Conservation (phyloP, 495 filamentous ascomycete species). For the Aspergillus wentii region DNA sequence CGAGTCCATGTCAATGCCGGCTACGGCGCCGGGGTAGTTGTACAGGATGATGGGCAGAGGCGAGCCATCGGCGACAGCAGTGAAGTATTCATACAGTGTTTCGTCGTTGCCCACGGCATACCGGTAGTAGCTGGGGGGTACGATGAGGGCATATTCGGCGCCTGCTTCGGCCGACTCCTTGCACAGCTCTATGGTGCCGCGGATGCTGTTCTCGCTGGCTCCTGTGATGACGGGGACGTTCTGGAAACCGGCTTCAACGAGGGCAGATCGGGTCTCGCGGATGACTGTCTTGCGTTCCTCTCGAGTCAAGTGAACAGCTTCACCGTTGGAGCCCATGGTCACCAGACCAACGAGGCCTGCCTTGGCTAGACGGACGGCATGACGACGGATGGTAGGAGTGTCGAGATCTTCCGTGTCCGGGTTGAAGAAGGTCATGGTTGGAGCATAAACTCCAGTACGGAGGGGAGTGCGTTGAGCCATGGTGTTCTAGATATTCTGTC, state of each 20-base stretch:
- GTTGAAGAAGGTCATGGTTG: conserved; percentile 89
- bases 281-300: conserved; percentile 74
- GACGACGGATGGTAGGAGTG: conserved; percentile 68
- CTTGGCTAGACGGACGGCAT: conserved; percentile 75
- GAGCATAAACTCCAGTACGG: conserved; percentile 81
- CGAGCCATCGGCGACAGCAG: conserved; percentile 65
- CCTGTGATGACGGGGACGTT: conserved; percentile 78
- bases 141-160: conserved; percentile 71
- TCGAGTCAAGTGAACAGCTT: conserved; percentile 76
- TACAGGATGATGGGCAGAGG: conserved; percentile 80
- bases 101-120: conserved; percentile 68
- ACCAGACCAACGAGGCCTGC: conserved; percentile 79
- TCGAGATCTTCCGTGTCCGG: conserved; percentile 78
- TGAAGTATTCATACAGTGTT: conserved; percentile 72
- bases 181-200: conserved; percentile 69
- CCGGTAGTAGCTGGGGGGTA: conserved; percentile 83
- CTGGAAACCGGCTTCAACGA: conserved; percentile 74
- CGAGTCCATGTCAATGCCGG: conserved; percentile 90
- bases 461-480: conserved; percentile 56
- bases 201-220: conserved; percentile 71
- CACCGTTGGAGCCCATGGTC: conserved; percentile 86
- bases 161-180: conserved; percentile 64
- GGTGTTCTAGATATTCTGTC: too few relatives aligned
- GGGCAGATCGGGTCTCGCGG: conserved; percentile 71
- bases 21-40: conserved; percentile 87